These are phyloP conservation scores for Mucor ambiguus DNA, from an alignment of 371 early-diverging fungal species.

Conservation along the genomic window DNA sequence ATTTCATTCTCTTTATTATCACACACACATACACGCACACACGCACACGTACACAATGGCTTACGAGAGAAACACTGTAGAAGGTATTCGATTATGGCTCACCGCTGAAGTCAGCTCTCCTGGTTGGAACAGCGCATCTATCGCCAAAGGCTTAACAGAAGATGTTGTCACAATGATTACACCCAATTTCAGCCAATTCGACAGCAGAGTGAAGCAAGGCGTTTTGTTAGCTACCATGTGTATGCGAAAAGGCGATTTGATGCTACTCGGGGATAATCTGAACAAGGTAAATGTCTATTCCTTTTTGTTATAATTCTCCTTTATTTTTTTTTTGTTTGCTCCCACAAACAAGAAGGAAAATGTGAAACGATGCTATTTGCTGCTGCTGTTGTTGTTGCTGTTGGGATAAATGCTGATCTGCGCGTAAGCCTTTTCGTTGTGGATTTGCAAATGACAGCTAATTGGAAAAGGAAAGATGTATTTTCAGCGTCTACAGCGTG, in stretches of 20 bases:
- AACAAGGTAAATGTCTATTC: conserved; percentile 27
- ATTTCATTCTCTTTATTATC: conserved; percentile 10
- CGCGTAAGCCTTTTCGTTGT: not conserved
- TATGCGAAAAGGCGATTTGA: conserved; percentile 23
- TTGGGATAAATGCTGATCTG: not conserved
- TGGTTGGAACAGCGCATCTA: conserved; percentile 34
- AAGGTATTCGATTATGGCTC: conserved; percentile 35
- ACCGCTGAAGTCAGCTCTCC: conserved; percentile 24
- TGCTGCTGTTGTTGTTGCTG: not conserved
- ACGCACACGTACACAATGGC: conserved; percentile 11
- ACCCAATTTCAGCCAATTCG: conserved; percentile 23
- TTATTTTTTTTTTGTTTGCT: conserved; percentile 1
- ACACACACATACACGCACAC: not conserved
- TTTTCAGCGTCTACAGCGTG: not conserved
- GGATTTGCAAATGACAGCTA: not conserved
- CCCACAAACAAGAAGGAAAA: not conserved
- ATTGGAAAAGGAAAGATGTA: not conserved
- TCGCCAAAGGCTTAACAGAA: conserved; percentile 37
- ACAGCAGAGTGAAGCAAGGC: conserved; percentile 23
- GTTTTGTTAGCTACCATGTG: conserved; percentile 23
- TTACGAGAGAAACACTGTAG: conserved; percentile 31
- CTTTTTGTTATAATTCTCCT: not conserved
- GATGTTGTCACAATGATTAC: conserved; percentile 31
- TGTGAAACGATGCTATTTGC: not conserved
- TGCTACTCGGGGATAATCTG: conserved; percentile 14